Base-by-base conservation (phyloP, 768 basidiomycete genomes). In the Hortiboletus campestris region DNA sequence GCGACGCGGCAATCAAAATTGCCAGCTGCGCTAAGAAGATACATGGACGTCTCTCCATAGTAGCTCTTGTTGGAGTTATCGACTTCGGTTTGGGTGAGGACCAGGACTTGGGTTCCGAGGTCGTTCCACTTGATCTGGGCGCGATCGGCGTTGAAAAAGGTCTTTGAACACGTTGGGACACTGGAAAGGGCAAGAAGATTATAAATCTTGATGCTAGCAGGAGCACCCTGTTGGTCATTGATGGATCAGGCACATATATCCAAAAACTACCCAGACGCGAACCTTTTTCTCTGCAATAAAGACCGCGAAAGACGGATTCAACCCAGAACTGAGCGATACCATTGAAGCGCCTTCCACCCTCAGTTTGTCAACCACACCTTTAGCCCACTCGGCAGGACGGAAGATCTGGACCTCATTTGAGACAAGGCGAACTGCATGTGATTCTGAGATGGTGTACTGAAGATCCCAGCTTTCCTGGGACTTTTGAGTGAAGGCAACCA, bases 21-120 rank as follows among this genome's bases (percentile, higher is more conserved):
- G 16, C 96, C 95, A 10, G 92, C 88, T 17, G 94, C 85, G 60
- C 88, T 94, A 58, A 98, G 83, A 14, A 98, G 80, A 74, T 96
- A 98, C 66, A 99, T 76, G 49, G 92, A 91, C 3, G 95, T 97
- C 77, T 98, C 96, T 51, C 97, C 97, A 62, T 98, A 99, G 72
- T 99, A 99, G 65, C 88, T 94, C 82, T 91, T 97, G 72, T 96
- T 96, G 44, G 91, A 88, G 69, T 91, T 92, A 67, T 99, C 96
- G 50, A 98, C 95, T 65, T 99, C 97, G 5, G 95, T 96, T 67
- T 95, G 93, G 0, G 96, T 95, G 36, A 98, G 74, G 56, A 98
- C 81, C 52, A 99, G 77, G 2, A 95, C 89, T 66, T 92, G 91
- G 0, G 94, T 96, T 19, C 96, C 97, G 17, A 94, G 82, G 9